phyloP scores from a whole-genome alignment of 2,329 filamentous ascomycete genomes.

The Colletotrichum orchidophilum region DNA sequence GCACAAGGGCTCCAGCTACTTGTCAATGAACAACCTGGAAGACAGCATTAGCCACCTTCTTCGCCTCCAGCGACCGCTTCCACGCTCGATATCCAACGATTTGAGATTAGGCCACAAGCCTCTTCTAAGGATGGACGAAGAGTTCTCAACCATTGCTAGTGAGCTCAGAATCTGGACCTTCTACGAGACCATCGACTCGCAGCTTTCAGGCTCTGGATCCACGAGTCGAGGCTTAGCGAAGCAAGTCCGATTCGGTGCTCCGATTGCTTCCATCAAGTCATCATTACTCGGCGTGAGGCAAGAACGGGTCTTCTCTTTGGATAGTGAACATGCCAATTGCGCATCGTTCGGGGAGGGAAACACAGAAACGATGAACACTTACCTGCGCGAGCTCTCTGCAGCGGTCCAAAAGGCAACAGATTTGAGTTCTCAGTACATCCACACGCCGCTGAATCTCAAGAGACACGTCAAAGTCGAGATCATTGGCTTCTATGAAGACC shows the following conservation, averaged over 20 bases:
- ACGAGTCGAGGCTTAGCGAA: conserved; percentile 44
- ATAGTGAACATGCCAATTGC: conserved; percentile 64
- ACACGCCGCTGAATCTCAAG: conserved; percentile 59
- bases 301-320: conserved; percentile 61
- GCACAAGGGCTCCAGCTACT: conserved; percentile 70
- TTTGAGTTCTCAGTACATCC: conserved; percentile 45
- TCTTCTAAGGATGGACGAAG: conserved; percentile 60
- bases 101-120: conserved; percentile 60
- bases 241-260: conserved; percentile 67
- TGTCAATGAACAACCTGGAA: conserved; percentile 66
- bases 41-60: conserved; percentile 63
- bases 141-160: conserved; percentile 64
- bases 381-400: conserved; percentile 43
- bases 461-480: conserved; percentile 65
- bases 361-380: conserved; percentile 52
- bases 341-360: conserved; percentile 64
- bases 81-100: conserved; percentile 58
- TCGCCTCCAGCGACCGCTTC: conserved; percentile 60
- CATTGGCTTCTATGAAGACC: conserved; percentile 69
- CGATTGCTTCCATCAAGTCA: conserved; percentile 67
- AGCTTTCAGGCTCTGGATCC: conserved; percentile 55
- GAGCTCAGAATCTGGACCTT: conserved; percentile 71
- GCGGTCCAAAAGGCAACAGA: conserved; percentile 49
- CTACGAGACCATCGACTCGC: conserved; percentile 70
- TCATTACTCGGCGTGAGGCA: conserved; percentile 60